A percentile compares a stretch with the other conserved stretches of the same genome.
Evolutionary conservation across 805 yeast genomes (phyloP).

Genomic region (Candida incommunis): DNA sequence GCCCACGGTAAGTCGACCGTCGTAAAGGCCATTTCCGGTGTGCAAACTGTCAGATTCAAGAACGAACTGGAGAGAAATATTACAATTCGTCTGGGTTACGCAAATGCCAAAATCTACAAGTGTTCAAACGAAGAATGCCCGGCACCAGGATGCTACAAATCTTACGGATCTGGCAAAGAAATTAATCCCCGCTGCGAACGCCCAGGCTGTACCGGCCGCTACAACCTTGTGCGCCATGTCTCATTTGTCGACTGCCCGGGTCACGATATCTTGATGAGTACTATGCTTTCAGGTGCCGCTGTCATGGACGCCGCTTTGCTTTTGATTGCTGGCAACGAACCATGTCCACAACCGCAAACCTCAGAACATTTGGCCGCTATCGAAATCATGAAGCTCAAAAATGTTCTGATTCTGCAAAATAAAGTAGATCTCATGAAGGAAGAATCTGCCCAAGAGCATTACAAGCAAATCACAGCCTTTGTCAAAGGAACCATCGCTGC

Average conservation of each 20-base stretch:
- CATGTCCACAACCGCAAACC: slow-evolving; percentile 99
- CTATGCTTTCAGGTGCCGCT: slow-evolving; percentile 99
- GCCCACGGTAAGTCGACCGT: slow-evolving; percentile 94
- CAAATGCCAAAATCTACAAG: slow-evolving; percentile 95
- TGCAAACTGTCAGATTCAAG: slow-evolving; percentile 97
- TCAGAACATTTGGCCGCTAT: slow-evolving; percentile 99
- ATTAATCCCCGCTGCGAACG: slow-evolving; percentile 84
- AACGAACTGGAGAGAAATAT: slow-evolving; percentile 98
- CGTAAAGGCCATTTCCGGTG: slow-evolving; percentile 94
- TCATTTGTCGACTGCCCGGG: slow-evolving; percentile 99
- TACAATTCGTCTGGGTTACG: slow-evolving; percentile 96
- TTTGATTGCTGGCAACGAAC: slow-evolving; percentile 94
- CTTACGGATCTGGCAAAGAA: slow-evolving; percentile 90
- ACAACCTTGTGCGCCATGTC: slow-evolving; percentile 85
- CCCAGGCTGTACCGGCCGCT: slow-evolving; percentile 80
- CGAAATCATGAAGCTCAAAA: slow-evolving; percentile 96
- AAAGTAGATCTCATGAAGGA: slow-evolving; percentile 98
- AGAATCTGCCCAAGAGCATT: slow-evolving; percentile 90
- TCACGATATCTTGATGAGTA: slow-evolving; percentile 99
- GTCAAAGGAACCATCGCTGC: slow-evolving; percentile 98
- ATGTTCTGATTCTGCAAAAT: slow-evolving; percentile 90
- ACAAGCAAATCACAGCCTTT: slow-evolving; percentile 80
- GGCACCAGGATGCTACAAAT: slow-evolving; percentile 88
- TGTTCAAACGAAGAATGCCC: slow-evolving; percentile 78
- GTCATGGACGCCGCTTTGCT: slow-evolving; percentile 99